Base-by-base conservation (phyloP, 1,284 basidiomycete genomes). In the Mycena sp. region DNA sequence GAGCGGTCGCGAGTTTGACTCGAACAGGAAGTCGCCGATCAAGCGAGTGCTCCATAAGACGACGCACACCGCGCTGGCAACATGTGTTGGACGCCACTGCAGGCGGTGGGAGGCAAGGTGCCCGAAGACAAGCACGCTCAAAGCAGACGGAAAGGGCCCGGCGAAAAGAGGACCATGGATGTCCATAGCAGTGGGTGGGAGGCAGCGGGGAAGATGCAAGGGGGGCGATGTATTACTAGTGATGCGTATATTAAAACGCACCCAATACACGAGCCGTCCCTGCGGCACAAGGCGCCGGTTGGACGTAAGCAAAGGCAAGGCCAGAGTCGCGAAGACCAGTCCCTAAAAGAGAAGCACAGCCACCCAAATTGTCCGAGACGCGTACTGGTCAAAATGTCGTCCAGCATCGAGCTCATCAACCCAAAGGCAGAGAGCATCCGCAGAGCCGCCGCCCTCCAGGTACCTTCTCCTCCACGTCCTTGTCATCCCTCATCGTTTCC, bases 401-500 rank as follows among this genome's bases (percentile, higher is more conserved):
- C 89, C 45, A 91, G 89, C 74, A 93, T 96, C 76, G 94, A 96
- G 81, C 91, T 95, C 72, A 94, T 97, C 77, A 97, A 97, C 76
- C 95, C 95, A 43, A 94, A 95, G 78, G 96, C 96, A 44, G 97
- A 99, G 86, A 96, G 93, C 75, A 91, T 99, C 51, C 85, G 95
- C 70, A 85, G 97, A 70, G 90, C 94, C 41, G 95, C 96, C 69
- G 96, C 96, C 45, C 85, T 99, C 53, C 95, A 97, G 89, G 96
- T 96, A 79, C 61, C 64, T 53, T 41, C 54, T 65, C 49, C 72
- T 62, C 62, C 62, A 61, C 60, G 38, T 69, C 51, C 26, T 6
- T 30, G 44, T n/a, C 12, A 44, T 61, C 54, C 58, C 53, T 71
- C 62, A 60, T 68, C 52, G 46, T 49, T 30, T 17, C 12, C 70